Conservation (phyloP, 176 grass and related monocot genomes). For the Lolium multiflorum region DNA sequence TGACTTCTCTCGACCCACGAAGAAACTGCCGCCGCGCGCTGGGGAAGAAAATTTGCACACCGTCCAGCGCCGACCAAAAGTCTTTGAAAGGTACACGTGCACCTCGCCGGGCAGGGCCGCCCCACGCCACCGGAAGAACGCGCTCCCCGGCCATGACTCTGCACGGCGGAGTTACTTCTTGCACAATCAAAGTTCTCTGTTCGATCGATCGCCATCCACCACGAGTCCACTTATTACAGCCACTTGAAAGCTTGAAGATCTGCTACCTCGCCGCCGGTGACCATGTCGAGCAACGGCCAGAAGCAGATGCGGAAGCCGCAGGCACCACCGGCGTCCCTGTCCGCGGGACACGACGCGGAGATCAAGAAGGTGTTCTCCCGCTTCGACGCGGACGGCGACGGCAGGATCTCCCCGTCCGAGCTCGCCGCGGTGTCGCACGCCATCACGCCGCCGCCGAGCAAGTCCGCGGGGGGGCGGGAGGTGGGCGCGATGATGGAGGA, state of each 20-base stretch:
- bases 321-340: slow-evolving; percentile 4
- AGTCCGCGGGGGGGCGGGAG: neutral
- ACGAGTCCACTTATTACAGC: neutral
- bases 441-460: neutral
- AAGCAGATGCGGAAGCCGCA: neutral
- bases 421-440: neutral
- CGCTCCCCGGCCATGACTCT: neutral
- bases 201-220: neutral
- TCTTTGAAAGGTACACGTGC: too few species aligned
- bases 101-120: neutral
- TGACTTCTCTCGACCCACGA: too few species aligned
- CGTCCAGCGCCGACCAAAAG: too few species aligned
- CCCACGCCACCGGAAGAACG: neutral
- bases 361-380: slow-evolving; percentile 80
- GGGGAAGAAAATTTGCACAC: too few species aligned
- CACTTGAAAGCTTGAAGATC: neutral
- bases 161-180: neutral
- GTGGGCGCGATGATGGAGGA: neutral
- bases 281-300: slow-evolving; percentile 48
- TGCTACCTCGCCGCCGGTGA: neutral
- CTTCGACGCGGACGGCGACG: slow-evolving; percentile 88
- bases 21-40: too few species aligned
- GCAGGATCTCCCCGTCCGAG: slow-evolving; percentile 68
- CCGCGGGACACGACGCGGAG: neutral
- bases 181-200: rapidly evolving